Evolutionary conservation across 2,329 filamentous ascomycete genomes (phyloP).

Genomic region (Nemania sp.): DNA sequence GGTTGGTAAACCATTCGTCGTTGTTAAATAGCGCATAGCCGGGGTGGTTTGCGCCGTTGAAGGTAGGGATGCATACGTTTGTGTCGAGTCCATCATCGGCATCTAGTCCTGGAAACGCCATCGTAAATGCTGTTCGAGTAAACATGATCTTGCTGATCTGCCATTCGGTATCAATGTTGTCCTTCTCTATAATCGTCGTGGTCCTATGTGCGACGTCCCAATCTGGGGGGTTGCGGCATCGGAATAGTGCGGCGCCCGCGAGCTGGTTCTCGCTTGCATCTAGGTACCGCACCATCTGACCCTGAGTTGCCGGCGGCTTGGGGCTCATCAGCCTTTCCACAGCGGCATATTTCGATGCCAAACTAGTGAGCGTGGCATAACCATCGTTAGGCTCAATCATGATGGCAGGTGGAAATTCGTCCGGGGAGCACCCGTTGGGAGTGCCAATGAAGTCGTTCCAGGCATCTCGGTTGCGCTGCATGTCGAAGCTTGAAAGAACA

Average conservation of each 20-base stretch:
- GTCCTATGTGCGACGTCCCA: neutral
- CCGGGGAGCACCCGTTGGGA: neutral
- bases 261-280: neutral
- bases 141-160: neutral
- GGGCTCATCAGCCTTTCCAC: neutral
- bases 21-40: neutral
- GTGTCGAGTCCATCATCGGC: neutral
- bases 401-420: conserved; percentile 2
- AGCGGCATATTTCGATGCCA: neutral
- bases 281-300: neutral
- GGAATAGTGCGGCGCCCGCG: neutral
- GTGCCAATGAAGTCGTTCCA: neutral
- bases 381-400: neutral
- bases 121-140: neutral
- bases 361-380: neutral
- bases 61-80: neutral
- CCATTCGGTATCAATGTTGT: neutral
- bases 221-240: neutral
- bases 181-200: too few relatives aligned
- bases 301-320: neutral
- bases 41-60: neutral
- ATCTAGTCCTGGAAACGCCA: neutral
- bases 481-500: neutral
- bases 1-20: neutral
- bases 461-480: neutral